Evolutionary conservation across 2,329 filamentous ascomycete species (phyloP).

Genomic region (Colletotrichum lini): DNA sequence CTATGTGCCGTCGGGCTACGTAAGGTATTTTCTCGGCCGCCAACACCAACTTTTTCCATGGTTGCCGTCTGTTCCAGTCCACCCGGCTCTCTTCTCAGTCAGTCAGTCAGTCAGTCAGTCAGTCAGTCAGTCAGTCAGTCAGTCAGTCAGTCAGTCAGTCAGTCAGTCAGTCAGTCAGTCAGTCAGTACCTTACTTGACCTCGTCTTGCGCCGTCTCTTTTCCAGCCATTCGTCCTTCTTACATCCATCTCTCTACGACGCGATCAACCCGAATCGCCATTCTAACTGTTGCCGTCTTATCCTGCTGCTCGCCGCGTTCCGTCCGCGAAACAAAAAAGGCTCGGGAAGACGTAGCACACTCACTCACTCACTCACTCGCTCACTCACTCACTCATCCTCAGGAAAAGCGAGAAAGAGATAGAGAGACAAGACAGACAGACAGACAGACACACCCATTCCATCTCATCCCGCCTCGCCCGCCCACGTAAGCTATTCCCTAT

Average conservation of each 20-base stretch:
- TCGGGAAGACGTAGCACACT: neutral
- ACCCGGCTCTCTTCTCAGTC: neutral
- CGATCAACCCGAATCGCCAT: neutral
- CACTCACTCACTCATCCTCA: neutral
- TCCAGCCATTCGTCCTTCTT: neutral
- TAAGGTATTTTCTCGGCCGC: constrained; percentile 2
- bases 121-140: neutral
- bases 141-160: neutral
- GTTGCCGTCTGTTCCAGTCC: constrained; percentile 17
- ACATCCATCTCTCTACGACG: constrained; percentile 2
- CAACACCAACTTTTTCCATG: constrained; percentile 11
- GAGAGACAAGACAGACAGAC: too few species aligned
- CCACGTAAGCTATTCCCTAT: constrained; percentile 34
- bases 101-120: neutral
- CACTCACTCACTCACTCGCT: neutral
- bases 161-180: neutral
- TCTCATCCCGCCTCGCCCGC: constrained; percentile 37
- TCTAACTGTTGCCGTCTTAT: constrained; percentile 1
- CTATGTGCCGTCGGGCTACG: constrained; percentile 1
- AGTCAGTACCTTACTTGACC: constrained; percentile 5
- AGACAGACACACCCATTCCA: constrained; percentile 1
- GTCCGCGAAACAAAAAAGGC: neutral
- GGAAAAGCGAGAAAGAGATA: too few species aligned
- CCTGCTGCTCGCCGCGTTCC: neutral
- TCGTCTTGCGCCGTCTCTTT: neutral